phyloP scores from a whole-genome alignment of 345 rosid genomes.

The Trapa incisa region DNA sequence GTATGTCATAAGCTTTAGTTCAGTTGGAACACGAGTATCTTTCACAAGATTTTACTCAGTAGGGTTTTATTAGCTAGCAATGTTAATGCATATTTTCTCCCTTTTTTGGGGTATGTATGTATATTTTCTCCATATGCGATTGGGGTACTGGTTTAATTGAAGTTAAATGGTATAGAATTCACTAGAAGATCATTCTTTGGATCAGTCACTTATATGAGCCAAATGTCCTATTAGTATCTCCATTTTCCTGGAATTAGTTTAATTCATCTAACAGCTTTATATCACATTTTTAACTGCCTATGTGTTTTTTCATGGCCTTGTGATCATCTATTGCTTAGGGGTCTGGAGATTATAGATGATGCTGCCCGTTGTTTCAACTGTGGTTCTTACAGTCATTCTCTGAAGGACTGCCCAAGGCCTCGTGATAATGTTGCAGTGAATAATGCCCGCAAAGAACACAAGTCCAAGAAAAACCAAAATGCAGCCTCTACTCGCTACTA shows the following conservation, averaged over 20 bases:
- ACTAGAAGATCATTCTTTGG: not conserved
- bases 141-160: not conserved
- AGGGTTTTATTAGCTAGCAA: not conserved
- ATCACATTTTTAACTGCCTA: not conserved
- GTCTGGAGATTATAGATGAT: constrained; percentile 54
- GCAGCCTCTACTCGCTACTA: constrained; percentile 54
- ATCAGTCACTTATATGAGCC: not conserved
- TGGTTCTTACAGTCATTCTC: constrained; percentile 74
- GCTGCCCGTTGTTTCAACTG: constrained; percentile 92
- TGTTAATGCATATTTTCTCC: not conserved
- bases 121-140: not conserved
- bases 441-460: constrained; percentile 70
- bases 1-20: not conserved
- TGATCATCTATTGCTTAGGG: constrained; percentile 29
- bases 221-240: not conserved
- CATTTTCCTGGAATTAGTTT: not conserved
- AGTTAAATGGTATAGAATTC: not conserved
- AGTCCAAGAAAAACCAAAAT: constrained; percentile 52
- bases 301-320: not conserved
- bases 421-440: constrained; percentile 66
- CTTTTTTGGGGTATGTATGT: not conserved
- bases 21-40: not conserved
- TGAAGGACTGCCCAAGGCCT: constrained; percentile 84
- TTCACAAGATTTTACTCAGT: not conserved
- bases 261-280: not conserved